phyloP scores from a whole-genome alignment of 208 protist species.

The Leishmania lainsoni region DNA sequence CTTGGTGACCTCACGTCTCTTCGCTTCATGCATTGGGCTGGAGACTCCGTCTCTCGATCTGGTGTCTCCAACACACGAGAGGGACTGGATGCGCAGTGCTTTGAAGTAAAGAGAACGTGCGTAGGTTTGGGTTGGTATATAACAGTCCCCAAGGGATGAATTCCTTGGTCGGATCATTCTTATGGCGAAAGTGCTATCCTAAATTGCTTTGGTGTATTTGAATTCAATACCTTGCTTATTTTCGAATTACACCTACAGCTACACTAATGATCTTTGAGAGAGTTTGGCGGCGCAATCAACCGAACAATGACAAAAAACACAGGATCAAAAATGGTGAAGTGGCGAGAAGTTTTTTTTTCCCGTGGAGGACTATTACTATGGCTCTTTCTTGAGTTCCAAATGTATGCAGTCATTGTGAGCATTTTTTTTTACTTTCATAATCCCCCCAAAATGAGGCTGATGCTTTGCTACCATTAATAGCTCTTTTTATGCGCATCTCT shows the following conservation, averaged over 20 bases:
- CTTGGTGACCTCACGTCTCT: conserved; percentile 93
- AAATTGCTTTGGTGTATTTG: not conserved
- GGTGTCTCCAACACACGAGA: conserved; percentile 51
- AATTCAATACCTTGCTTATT: not conserved
- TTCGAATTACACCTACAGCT: not conserved
- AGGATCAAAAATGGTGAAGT: not conserved
- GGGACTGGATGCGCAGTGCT: conserved; percentile 71
- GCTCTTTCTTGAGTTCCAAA: not conserved
- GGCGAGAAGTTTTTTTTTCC: not conserved
- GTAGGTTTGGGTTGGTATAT: not conserved
- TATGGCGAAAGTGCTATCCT: conserved; percentile 4
- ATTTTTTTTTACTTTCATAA: not conserved
- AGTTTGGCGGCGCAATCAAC: not conserved
- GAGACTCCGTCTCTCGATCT: conserved; percentile 63
- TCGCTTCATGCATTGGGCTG: conserved; percentile 73
- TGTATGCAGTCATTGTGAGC: not conserved
- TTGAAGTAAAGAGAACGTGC: conserved; percentile 35
- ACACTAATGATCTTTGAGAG: not conserved
- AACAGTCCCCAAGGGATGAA: not conserved
- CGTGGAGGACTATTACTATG: not conserved
- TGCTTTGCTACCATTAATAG: not conserved
- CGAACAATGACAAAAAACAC: not conserved
- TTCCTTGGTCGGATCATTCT: not conserved
- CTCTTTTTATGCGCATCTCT: not conserved
- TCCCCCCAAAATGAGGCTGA: not conserved